Conservation (phyloP, 345 rosid genomes). For the Syzygium jambos region DNA sequence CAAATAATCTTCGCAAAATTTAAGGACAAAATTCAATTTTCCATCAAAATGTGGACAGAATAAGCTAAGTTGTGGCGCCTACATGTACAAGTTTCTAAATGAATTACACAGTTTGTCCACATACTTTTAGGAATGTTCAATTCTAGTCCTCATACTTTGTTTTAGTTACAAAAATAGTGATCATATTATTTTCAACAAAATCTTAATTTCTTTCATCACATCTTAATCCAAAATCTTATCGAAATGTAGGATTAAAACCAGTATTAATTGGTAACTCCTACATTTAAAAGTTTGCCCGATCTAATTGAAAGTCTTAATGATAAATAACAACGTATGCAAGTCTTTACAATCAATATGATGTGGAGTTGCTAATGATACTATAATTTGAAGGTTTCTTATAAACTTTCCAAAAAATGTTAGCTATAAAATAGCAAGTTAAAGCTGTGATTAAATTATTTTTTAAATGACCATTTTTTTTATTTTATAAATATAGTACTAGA, state of each 20-base stretch:
- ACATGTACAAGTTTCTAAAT: neutral
- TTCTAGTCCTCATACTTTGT: neutral
- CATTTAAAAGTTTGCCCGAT: neutral
- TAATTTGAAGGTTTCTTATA: neutral
- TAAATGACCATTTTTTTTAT: neutral
- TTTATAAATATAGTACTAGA: neutral
- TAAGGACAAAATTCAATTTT: neutral
- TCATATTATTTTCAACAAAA: neutral
- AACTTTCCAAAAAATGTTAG: neutral
- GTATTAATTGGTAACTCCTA: neutral
- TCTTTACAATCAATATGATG: neutral
- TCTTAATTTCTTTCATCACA: neutral
- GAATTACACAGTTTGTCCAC: neutral
- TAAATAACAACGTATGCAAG: neutral
- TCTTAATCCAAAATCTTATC: neutral
- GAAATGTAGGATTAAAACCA: neutral
- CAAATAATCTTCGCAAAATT: neutral
- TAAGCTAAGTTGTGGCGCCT: neutral
- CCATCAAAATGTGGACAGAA: neutral
- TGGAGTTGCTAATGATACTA: neutral
- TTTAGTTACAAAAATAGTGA: neutral
- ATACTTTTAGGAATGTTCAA: neutral
- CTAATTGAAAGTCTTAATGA: neutral
- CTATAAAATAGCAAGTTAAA: neutral
- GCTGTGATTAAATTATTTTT: neutral